Evolutionary conservation across 164 flowering plant genomes (phyloP).

Genomic region (Malania oleifera): DNA sequence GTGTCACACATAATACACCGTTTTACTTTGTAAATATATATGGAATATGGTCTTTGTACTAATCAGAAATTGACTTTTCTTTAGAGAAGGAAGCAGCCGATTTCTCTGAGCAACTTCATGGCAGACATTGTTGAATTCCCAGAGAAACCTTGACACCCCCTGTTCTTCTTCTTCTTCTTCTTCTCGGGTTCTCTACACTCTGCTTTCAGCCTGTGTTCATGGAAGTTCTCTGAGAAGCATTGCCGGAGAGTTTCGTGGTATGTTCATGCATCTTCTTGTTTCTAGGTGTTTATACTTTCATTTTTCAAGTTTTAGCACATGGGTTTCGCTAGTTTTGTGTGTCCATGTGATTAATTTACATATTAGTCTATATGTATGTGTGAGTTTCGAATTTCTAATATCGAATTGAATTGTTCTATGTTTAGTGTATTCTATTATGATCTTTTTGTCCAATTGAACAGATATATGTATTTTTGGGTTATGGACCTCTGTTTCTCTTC

Average conservation of each 20-base stretch:
- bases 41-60: no score
- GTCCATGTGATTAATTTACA: not conserved
- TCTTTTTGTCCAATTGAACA: not conserved
- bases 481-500: not conserved
- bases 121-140: no score
- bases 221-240: conserved; percentile 2
- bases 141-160: no score
- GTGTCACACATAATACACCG: no score
- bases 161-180: not conserved
- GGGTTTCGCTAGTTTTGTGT: not conserved
- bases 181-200: not conserved
- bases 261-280: not conserved
- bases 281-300: no score
- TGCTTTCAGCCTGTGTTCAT: not conserved
- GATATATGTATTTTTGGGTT: not conserved
- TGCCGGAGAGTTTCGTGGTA: conserved; percentile 13
- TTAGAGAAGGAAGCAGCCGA: no score
- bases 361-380: no score
- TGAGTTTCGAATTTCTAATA: no score
- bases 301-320: not conserved
- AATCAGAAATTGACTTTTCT: no score
- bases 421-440: not conserved
- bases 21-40: no score
- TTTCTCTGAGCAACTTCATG: no score
- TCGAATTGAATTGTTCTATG: not conserved